Conservation (phyloP, 495 filamentous ascomycete genomes). For the Oleoguttula mirabilis region DNA sequence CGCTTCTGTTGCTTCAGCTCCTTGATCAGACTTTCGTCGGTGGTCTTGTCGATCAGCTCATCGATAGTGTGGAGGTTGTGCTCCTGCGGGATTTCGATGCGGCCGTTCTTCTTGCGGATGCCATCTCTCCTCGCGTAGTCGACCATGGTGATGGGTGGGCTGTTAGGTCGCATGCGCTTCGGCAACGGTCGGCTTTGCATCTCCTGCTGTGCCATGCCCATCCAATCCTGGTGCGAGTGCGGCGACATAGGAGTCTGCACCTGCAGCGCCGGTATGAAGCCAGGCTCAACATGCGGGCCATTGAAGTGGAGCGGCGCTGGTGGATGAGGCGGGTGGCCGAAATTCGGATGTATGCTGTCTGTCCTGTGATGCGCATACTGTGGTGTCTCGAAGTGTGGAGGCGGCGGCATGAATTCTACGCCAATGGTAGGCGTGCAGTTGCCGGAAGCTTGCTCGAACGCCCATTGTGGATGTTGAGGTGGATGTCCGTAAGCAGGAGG, state of each 20-base stretch:
- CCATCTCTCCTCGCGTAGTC: conserved; percentile 67
- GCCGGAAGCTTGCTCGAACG: conserved; percentile 29
- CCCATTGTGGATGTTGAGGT: conserved; percentile 25
- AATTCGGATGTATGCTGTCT: conserved; percentile 21
- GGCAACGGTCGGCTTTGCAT: conserved; percentile 49
- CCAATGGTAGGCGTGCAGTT: conserved; percentile 34
- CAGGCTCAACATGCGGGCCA: conserved; percentile 1
- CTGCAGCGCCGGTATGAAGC: conserved; percentile 22
- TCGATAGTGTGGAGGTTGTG: conserved; percentile 92
- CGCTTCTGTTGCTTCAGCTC: conserved; percentile 98
- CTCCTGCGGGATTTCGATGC: conserved; percentile 94
- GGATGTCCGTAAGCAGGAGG: conserved; percentile 32
- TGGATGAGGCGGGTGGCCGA: conserved; percentile 24
- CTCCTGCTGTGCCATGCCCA: conserved; percentile 33
- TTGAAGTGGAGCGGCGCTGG: conserved; percentile 24
- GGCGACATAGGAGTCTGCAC: conserved; percentile 45
- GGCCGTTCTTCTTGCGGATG: conserved; percentile 98
- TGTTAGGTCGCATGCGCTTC: conserved; percentile 58
- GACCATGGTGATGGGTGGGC: conserved; percentile 69
- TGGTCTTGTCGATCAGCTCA: conserved; percentile 73
- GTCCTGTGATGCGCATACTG: conserved; percentile 35
- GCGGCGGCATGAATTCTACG: conserved; percentile 25
- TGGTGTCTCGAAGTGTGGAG: conserved; percentile 29
- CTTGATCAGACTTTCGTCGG: conserved; percentile 89
- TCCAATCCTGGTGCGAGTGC: conserved; percentile 52